Base-by-base conservation (phyloP, 345 rosid genomes). In the Carallia pectinifolia region DNA sequence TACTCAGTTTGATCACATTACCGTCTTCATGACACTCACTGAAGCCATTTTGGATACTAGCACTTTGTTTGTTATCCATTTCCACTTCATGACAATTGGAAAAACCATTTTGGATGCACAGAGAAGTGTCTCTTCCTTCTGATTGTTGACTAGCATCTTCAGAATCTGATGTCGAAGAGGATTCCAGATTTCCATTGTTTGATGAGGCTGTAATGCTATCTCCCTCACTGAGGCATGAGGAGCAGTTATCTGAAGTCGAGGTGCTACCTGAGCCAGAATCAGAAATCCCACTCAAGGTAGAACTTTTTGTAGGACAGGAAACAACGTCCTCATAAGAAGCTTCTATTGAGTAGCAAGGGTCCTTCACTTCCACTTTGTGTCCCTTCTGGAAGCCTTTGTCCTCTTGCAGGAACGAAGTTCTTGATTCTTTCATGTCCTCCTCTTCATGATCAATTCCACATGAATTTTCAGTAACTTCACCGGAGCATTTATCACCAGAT, bases 181-280 rank as follows among this genome's bases (percentile, higher is more conserved):
- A 89, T 71, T 83, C 98, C 33, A 79, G 72, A 72, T 83, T 87
- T 69, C 86, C 88, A 53, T 82, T 84, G 72, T 83, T 85, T 68
- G 91, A 87, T 61, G 93, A 88, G 70, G 85, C 83, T 33, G 88
- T 77, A 67, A 81, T 89, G 82, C 91, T 86, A 50, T 93, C 98
- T 68, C 88, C 94, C 70, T 93, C 98, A 31, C 98, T 88, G 60
- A 81, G 86, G 79, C 96, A 95, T 19, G 96, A 90, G 39, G 96
- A 92, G 85, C 97, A 87, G 79, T 89, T 89, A 71, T 89, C 97
- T 54, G 96, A 92, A 79, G 71, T 92, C 52, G 96, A 87, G 74
- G 83, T 77, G 74, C 88, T 82, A 67, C 85, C 81, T 61, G 69
- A 75, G 69, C 71, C 58, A 53, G 80, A 79, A 80, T 88, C 85